Percentiles rank a stretch among this genome's conserved stretches.
These are phyloP conservation scores for Przewalskia tangutica DNA, from an alignment of 257 asterid species.

Conservation along the genomic window DNA sequence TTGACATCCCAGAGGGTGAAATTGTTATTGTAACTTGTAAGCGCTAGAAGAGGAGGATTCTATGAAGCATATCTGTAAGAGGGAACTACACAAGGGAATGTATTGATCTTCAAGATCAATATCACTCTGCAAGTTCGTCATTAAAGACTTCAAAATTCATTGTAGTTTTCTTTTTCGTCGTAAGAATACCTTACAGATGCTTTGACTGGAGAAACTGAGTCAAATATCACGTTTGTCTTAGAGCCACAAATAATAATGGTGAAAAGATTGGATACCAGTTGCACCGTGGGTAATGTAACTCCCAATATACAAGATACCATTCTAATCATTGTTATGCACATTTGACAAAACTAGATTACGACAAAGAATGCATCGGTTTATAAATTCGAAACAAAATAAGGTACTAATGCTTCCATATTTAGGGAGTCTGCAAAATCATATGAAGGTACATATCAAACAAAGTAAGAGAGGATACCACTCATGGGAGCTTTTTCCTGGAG, in stretches of 20 bases:
- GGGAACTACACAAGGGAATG: background rate
- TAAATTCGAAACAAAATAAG: background rate
- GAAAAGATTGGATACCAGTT: background rate
- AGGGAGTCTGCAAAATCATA: background rate
- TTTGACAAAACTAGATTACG: background rate
- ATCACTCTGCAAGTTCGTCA: no score
- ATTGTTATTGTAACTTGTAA: background rate
- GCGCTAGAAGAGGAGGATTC: background rate
- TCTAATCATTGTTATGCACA: background rate
- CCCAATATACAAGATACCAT: background rate
- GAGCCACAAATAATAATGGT: background rate
- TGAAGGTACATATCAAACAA: background rate
- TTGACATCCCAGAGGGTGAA: background rate
- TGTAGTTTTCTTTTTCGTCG: background rate
- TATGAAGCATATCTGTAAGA: background rate
- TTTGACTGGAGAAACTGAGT: background rate
- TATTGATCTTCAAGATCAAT: background rate
- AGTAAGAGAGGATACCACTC: slow-evolving; percentile 52
- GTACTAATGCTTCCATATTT: background rate
- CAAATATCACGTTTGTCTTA: background rate
- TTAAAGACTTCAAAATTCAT: background rate
- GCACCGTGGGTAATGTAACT: background rate
- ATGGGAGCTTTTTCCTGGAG: slow-evolving; percentile 85
- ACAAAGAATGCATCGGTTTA: background rate
- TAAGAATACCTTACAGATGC: background rate